Evolutionary conservation across 768 basidiomycete genomes (phyloP), one percentile per base, ranked within the genome.

Genomic region (Psilocybe sp.): DNA sequence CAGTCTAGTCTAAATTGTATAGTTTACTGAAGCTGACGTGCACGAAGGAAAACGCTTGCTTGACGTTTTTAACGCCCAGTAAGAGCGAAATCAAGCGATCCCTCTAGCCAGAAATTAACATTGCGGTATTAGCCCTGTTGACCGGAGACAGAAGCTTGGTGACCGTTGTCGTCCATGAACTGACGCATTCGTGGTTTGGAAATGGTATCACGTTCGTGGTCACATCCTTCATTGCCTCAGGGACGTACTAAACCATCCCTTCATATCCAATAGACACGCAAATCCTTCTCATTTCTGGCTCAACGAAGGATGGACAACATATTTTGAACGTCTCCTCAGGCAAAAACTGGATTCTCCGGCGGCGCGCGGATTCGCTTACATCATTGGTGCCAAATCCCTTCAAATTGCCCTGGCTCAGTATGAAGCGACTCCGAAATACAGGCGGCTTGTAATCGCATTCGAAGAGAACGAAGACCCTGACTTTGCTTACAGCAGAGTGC

Each of bases 221-320:
- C 19, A 19, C 15, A 16, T 37, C 40, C 19, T 45, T 53, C 28
- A 32, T 14, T 12, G 13, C 28, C n/a, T 36, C 19, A 18, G 13
- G 35, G 44, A 35, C 15, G 11, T 16, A 15, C 19, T 28, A 7
- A 12, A 28, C 5, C 32, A 18, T 43, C 11, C 51, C 18, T 33
- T 19, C 34, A 13, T 43, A 4, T 11, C 20, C 13, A 50, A 3
- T 51, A 80, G 85, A 0, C 85, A 88, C 48, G 84, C 85, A 0
- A 69, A 90, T 55, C 82, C 88, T 0, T 79, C 81, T 1, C 87
- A 90, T 66, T 92, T 91, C 69, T 92, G 89, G 89, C 80, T 93
- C 33, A 93, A 92, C 64, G 89, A 94, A 71, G 88, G 92, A 20
- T 95, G 90, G 87, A 97, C 95, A 28, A 94, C 90, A 0, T 98